Percentiles rank a stretch among this genome's conserved stretches.
phyloP scores from a whole-genome alignment of 306 rosid species.

The Ceratonia siliqua region DNA sequence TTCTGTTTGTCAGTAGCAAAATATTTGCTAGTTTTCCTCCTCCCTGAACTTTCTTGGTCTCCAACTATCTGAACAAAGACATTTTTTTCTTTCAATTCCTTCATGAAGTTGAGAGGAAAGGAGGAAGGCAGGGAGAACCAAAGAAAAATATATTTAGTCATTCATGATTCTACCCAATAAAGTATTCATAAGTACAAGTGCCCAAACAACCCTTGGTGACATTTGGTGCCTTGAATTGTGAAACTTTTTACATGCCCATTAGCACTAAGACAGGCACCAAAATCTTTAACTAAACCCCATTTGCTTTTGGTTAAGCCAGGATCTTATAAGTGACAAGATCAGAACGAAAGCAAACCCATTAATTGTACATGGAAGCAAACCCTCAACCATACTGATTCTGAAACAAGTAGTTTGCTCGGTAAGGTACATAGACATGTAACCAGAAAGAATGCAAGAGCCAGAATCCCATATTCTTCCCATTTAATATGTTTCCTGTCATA shows the following conservation, averaged over 20 bases:
- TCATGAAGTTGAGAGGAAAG: not conserved
- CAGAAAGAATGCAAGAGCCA: not conserved
- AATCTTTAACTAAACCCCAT: slow-evolving; percentile 20
- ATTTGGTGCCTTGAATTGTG: not conserved
- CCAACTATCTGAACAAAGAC: slow-evolving; percentile 45
- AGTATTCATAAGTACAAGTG: not conserved
- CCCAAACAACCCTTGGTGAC: slow-evolving; percentile 3
- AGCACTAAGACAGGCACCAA: not conserved
- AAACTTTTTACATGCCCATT: not conserved
- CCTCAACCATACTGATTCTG: not conserved
- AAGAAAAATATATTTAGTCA: not conserved
- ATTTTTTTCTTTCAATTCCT: not conserved
- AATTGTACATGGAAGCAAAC: slow-evolving; percentile 25
- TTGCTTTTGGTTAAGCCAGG: not conserved
- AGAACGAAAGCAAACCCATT: not conserved
- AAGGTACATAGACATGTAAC: not conserved
- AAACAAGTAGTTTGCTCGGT: not conserved
- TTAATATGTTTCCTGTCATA: not conserved
- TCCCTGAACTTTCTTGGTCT: slow-evolving; percentile 60
- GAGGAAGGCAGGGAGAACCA: not conserved
- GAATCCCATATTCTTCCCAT: slow-evolving; percentile 12
- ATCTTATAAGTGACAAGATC: not conserved
- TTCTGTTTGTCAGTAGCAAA: slow-evolving; percentile 56
- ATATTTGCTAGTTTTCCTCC: slow-evolving; percentile 85
- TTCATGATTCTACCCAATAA: not conserved